These are phyloP conservation scores for Spergularia azorica DNA, from an alignment of 179 eudicot species.

Conservation along the genomic window DNA sequence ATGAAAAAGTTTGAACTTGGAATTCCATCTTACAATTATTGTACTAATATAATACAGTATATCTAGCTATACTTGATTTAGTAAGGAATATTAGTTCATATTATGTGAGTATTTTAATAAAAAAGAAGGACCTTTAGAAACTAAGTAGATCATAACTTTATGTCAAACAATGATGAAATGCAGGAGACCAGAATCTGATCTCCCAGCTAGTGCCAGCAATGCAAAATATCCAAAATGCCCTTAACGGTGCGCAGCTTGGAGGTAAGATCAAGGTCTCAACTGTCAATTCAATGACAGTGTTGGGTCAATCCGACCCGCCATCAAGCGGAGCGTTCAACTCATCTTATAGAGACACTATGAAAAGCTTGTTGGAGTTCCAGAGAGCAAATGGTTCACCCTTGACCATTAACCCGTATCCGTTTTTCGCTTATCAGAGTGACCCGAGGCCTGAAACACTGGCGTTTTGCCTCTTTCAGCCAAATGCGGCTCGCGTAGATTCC, in stretches of 20 bases:
- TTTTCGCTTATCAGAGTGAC: constrained; percentile 84
- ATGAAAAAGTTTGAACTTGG: constrained; percentile 20
- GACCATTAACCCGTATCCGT: constrained; percentile 88
- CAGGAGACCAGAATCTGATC: constrained; percentile 62
- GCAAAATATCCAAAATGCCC: constrained; percentile 73
- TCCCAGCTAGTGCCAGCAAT: constrained; percentile 71
- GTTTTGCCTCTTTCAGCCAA: constrained; percentile 86
- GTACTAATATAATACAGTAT: not conserved
- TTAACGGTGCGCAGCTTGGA: constrained; percentile 51
- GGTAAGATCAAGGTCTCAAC: constrained; percentile 89
- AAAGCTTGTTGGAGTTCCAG: constrained; percentile 59
- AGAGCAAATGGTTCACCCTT: constrained; percentile 69
- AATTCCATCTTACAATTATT: constrained; percentile 12
- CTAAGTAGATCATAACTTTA: constrained; percentile 3
- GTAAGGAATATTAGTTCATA: not conserved
- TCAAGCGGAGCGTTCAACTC: constrained; percentile 76
- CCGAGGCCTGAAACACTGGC: constrained; percentile 87
- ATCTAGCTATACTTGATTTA: not conserved
- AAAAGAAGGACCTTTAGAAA: not conserved
- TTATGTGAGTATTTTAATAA: not conserved
- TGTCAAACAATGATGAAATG: constrained; percentile 14
- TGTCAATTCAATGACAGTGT: constrained; percentile 80
- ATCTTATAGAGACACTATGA: constrained; percentile 53
- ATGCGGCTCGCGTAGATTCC: constrained; percentile 74
- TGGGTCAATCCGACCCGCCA: constrained; percentile 86